Conservation (phyloP, 2,329 filamentous ascomycete genomes). For the Calonectria pseudoturangicola region DNA sequence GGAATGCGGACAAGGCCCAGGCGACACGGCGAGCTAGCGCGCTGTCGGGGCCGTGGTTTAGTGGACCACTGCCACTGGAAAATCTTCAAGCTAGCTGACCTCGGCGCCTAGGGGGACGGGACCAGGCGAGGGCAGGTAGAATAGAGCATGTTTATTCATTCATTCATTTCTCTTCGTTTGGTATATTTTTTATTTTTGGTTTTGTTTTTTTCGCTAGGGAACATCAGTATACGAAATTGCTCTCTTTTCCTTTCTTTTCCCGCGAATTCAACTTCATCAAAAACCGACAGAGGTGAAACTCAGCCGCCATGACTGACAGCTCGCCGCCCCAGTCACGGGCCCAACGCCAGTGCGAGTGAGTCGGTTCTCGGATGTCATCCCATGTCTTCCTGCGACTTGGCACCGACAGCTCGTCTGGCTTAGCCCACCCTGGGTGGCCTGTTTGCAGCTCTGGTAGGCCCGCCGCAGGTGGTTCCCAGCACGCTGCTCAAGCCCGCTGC, state of each 20-base stretch:
- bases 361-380: conserved; percentile 44
- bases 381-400: conserved; percentile 37
- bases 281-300: neutral
- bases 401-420: conserved; percentile 41
- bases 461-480: conserved; percentile 48
- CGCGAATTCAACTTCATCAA: neutral
- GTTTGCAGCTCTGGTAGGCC: conserved; percentile 44
- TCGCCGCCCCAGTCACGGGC: conserved; percentile 2
- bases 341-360: conserved; percentile 41
- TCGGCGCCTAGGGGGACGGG: neutral
- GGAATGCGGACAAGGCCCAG: conserved; percentile 9
- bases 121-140: neutral
- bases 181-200: too few relatives aligned
- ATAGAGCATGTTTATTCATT: too few relatives aligned
- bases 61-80: conserved; percentile 27
- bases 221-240: too few relatives aligned
- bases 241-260: neutral
- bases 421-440: conserved; percentile 40
- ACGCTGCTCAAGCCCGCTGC: conserved; percentile 36
- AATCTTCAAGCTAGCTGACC: conserved; percentile 9
- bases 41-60: conserved; percentile 15
- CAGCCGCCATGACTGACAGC: neutral
- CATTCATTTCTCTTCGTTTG: neutral
- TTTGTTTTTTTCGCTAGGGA: neutral
- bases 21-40: conserved; percentile 6